Base-by-base conservation (phyloP, 2,329 filamentous ascomycete species). In the Apiospora saccharicola region DNA sequence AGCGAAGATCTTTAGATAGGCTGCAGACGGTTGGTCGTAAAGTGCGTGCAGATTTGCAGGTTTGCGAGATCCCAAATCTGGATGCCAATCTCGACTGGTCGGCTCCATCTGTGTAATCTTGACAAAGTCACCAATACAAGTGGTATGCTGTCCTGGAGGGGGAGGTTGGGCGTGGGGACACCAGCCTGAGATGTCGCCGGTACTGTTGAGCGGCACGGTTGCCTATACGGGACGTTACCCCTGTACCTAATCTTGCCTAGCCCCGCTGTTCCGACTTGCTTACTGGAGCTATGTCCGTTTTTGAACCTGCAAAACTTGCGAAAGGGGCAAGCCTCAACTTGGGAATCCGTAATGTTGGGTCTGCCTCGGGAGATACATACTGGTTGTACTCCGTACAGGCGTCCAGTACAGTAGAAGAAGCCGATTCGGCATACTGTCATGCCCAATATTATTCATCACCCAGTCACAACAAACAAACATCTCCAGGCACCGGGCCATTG, bases 401-500 rank as follows among this genome's bases (percentile, higher is more conserved):
- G n/a, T 7, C 26, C 26, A 37, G 53, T 19, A 61, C 26, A 61
- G 19, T 61, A 10, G 19, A 34, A 37, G 53, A 37, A 61, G 30
- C 53, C 53, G 34, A n/a, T 24, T 12, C 4, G 24, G 49, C 49
- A 24, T 51, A 26, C 49, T 51, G 49, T 51, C n/a, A 26, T 51
- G 53, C 53, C 53, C 53, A 61, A 61, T 61, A 37, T 61, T 30
- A 22, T 37, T 19, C 30, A 61, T 61, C 53, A n/a, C 53, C 53
- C 53, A 61, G 53, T 64, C 57, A 64, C 57, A 64, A 64, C 57
- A 64, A 64, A 64, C 57, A 64, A 64, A 41, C 57, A 64, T 64
- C 57, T 64, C 30, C 53, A 61, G 53, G 37, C 53, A 37, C 53
- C 53, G 30, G 53, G 30, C 53, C 53, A 61, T 61, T 61, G 53